Evolutionary conservation across 495 filamentous ascomycete species (phyloP).

Genomic region (Hypoxylon rickii): DNA sequence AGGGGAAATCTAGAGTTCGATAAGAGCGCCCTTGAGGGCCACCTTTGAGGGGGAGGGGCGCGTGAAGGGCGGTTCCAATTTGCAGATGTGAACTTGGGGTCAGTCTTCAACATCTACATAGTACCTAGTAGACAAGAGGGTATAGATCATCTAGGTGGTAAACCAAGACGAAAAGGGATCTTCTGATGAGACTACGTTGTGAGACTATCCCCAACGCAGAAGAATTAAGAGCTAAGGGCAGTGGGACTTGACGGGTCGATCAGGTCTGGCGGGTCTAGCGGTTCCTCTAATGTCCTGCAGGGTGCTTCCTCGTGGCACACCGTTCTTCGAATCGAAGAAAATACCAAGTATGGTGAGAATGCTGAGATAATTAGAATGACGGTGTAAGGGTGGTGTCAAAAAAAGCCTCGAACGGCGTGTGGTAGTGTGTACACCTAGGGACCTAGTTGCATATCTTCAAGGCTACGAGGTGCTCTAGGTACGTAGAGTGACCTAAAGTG

Average conservation of each 20-base stretch:
- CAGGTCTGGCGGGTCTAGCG: conserved; percentile 9
- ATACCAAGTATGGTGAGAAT: conserved; percentile 4
- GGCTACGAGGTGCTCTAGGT: too few relatives aligned
- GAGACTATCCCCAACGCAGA: conserved; percentile 31
- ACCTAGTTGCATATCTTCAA: too few relatives aligned
- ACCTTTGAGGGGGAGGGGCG: conserved; percentile 1
- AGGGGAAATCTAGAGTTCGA: not conserved
- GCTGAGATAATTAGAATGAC: conserved; percentile 21
- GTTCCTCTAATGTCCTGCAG: conserved; percentile 4
- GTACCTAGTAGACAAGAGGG: not conserved
- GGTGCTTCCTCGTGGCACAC: conserved; percentile 30
- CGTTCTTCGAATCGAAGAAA: conserved; percentile 16
- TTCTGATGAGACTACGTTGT: conserved; percentile 25
- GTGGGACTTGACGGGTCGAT: conserved; percentile 18
- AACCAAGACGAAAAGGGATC: conserved; percentile 19
- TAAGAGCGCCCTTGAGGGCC: conserved; percentile 8
- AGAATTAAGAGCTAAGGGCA: conserved; percentile 9
- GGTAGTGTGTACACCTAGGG: too few relatives aligned
- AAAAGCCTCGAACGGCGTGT: conserved; percentile 16
- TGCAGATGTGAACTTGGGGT: conserved; percentile 16
- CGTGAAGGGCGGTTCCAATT: conserved; percentile 28
- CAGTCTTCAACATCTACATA: conserved; percentile 7
- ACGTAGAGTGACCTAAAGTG: too few relatives aligned
- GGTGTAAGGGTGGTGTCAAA: conserved; percentile 33
- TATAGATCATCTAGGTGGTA: conserved; percentile 13